A percentile compares a stretch with the other conserved stretches of the same genome.
Evolutionary conservation across 2,329 filamentous ascomycete genomes (phyloP).

Genomic region (Fusarium odoratissimum): DNA sequence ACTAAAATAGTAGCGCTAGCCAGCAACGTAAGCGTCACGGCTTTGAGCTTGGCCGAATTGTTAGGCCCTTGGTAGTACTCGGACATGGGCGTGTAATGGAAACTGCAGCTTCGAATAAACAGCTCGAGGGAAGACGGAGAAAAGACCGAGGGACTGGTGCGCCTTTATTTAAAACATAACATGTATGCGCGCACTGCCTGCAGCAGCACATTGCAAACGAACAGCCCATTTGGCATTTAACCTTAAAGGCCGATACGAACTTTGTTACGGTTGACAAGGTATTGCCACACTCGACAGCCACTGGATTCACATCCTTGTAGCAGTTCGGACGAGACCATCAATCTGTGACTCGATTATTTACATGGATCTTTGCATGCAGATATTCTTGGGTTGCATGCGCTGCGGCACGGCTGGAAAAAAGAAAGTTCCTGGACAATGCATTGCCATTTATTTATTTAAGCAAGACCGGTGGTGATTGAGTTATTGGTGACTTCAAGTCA

Average conservation of each 20-base stretch:
- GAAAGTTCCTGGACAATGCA: neutral
- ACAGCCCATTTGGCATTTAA: neutral
- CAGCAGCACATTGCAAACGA: neutral
- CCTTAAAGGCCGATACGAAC: neutral
- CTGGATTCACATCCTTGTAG: neutral
- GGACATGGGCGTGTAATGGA: neutral
- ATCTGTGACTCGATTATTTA: neutral
- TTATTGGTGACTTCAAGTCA: neutral
- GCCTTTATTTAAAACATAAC: neutral
- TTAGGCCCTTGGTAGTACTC: slow-evolving; percentile 1
- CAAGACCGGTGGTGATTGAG: neutral
- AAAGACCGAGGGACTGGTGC: neutral
- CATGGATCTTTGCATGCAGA: neutral
- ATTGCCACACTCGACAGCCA: neutral
- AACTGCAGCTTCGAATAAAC: neutral
- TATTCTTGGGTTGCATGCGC: neutral
- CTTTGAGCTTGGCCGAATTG: slow-evolving; percentile 6
- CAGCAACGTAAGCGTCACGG: neutral
- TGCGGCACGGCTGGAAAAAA: neutral
- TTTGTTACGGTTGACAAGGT: neutral
- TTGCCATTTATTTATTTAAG: fast-evolving
- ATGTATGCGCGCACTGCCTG: neutral
- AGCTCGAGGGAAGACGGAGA: neutral
- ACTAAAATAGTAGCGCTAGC: neutral
- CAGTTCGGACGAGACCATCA: neutral